These are phyloP conservation scores for Lyophyllum atratum DNA, from an alignment of 768 basidiomycete genomes.

Conservation along the genomic window DNA sequence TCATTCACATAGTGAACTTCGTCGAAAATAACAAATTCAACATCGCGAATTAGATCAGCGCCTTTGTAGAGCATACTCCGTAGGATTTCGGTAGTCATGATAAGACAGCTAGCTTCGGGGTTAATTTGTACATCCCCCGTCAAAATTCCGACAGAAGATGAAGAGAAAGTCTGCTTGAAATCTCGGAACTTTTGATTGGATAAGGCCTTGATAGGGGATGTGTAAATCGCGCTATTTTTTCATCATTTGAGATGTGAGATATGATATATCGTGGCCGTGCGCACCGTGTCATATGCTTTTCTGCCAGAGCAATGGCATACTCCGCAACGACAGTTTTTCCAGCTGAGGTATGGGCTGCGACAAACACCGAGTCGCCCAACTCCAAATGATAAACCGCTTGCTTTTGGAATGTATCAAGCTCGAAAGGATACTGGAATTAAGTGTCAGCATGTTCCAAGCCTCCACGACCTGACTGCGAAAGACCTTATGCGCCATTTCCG, in stretches of 20 bases:
- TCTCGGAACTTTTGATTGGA: constrained; percentile 99
- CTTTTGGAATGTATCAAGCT: constrained; percentile 97
- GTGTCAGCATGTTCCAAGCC: neutral
- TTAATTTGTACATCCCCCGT: constrained; percentile 99
- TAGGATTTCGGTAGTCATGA: constrained; percentile 98
- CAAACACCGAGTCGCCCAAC: constrained; percentile 96
- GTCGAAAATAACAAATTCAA: constrained; percentile 99
- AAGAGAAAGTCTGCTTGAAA: constrained; percentile 95
- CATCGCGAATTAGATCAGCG: constrained; percentile 96
- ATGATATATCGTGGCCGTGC: constrained; percentile 13
- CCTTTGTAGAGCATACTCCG: constrained; percentile 99
- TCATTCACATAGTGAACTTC: constrained; percentile 99
- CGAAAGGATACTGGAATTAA: constrained; percentile 86
- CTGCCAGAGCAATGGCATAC: constrained; percentile 95
- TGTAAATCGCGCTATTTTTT: constrained; percentile 87
- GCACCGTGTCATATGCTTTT: constrained; percentile 98
- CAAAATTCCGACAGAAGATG: constrained; percentile 89
- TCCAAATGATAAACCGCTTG: constrained; percentile 98
- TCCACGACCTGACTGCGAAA: neutral
- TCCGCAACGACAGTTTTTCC: constrained; percentile 99
- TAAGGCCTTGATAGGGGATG: constrained; percentile 97
- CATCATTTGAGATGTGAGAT: constrained; percentile 12
- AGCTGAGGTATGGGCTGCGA: constrained; percentile 99
- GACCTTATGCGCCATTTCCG: constrained; percentile 94
- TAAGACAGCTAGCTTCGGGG: constrained; percentile 93